Base-by-base conservation (phyloP, 176 grass and related monocot genomes). In the Oryza australiensis region DNA sequence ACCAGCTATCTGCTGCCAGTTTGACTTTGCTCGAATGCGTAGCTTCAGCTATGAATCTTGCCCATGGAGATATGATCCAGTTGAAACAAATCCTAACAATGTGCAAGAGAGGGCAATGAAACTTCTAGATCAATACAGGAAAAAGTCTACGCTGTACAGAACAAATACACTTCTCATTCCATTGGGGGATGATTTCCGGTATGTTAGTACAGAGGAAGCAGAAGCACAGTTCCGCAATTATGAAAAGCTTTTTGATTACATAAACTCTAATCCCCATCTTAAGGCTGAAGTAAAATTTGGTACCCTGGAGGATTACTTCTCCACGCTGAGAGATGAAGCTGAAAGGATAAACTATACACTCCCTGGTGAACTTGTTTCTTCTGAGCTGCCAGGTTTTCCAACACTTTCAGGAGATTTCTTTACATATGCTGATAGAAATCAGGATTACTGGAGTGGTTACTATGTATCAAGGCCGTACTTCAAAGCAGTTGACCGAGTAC, bases 401-500 rank as follows among this genome's bases (percentile, higher is more conserved):
- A 91, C 89, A 83, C 92, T 98, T 82, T 98, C 96, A 48, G 96
- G 96, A 26, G 96, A 98, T 90, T 98, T 95, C 85, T 98, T 98
- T 70, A 98, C 96, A 33, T 98, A 98, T 88, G 76, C 96, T 69
- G 96, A 98, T 88, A 87, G 90, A 82, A 95, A 98, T 67, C 67
- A 91, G 81, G 96, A 98, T 76, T 98, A 98, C 80, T 98, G 96
- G 96, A 98, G 96, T 77, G 96, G 96, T 66, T 98, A 98, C 73
- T 98, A 93, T 83, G 96, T 95, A 53, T 98, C 96, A 72, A 92
- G 96, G 73, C 96, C 96, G 28, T 98, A 93, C 74, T 98, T 98
- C 87, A 98, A 98, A 87, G 92, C 96, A 78, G 86, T 98, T 72
- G 96, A 98, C 64, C 90, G 93, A 9, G 81, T 98, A 78, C 82